Percentiles rank a stretch among this genome's conserved stretches.
phyloP scores from a whole-genome alignment of 768 basidiomycete species.

The Hygrocybe punicea region DNA sequence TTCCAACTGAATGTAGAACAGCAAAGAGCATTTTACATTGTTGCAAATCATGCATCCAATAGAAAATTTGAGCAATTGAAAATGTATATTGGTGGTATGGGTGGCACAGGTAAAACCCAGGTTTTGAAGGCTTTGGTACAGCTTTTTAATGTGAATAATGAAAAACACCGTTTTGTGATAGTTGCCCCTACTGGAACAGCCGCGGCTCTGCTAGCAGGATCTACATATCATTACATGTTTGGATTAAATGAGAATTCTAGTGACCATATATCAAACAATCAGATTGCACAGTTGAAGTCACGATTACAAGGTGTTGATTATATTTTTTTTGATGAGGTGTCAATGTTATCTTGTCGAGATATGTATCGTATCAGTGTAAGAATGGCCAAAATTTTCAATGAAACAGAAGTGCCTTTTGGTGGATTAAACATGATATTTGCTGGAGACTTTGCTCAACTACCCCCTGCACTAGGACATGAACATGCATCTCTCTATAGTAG shows the following conservation, averaged over 20 bases:
- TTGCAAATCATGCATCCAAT: slow-evolving; percentile 26
- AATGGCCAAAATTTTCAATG: slow-evolving; percentile 20
- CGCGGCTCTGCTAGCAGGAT: slow-evolving; percentile 22
- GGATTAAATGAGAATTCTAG: slow-evolving; percentile 1
- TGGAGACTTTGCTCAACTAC: slow-evolving; percentile 40
- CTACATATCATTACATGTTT: slow-evolving; percentile 25
- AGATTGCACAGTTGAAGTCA: slow-evolving; percentile 8
- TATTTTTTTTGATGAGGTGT: slow-evolving; percentile 35
- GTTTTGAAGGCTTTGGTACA: slow-evolving; percentile 27
- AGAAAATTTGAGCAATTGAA: slow-evolving; percentile 18
- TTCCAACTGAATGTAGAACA: slow-evolving; percentile 20
- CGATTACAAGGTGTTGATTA: slow-evolving; percentile 10
- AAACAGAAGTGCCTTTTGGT: slow-evolving; percentile 27
- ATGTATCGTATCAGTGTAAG: slow-evolving; percentile 29
- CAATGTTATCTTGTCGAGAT: slow-evolving; percentile 37
- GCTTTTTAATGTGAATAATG: slow-evolving; percentile 23
- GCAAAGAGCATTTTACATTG: slow-evolving; percentile 28
- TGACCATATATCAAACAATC: not conserved
- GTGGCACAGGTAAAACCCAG: slow-evolving; percentile 34
- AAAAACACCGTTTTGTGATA: slow-evolving; percentile 25
- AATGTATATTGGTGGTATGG: slow-evolving; percentile 37
- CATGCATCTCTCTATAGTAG: slow-evolving; percentile 16
- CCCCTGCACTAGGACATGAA: slow-evolving; percentile 11
- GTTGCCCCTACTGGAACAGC: slow-evolving; percentile 28
- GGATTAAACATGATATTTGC: slow-evolving; percentile 37